Conservation (phyloP, 2,329 filamentous ascomycete species). For the Sporothrix pallida region DNA sequence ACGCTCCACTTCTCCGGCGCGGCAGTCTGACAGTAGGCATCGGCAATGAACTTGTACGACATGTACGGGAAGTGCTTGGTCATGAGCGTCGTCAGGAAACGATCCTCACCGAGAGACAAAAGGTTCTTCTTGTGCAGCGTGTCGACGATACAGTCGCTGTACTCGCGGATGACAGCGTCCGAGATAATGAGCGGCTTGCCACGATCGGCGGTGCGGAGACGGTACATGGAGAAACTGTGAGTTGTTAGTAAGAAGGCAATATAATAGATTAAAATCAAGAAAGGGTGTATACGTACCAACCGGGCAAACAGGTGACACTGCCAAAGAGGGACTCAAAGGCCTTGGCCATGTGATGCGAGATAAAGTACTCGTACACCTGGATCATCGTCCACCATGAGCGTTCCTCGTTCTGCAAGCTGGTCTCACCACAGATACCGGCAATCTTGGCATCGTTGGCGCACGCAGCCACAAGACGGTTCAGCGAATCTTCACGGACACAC, state of each 20-base stretch:
- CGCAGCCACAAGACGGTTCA: conserved; percentile 89
- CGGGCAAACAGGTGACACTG: conserved; percentile 96
- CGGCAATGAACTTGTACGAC: conserved; percentile 94
- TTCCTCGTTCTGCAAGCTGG: conserved; percentile 93
- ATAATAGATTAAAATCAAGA: too few relatives aligned
- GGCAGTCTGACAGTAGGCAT: conserved; percentile 91
- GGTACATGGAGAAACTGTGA: conserved; percentile 96
- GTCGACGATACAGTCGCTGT: conserved; percentile 86
- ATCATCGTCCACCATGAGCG: conserved; percentile 99
- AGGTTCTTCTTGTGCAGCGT: conserved; percentile 98
- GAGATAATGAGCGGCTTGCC: conserved; percentile 94
- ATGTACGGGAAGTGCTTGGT: conserved; percentile 95
- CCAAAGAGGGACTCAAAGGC: conserved; percentile 98
- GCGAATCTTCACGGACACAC: conserved; percentile 85
- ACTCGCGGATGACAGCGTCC: conserved; percentile 85
- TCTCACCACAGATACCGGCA: conserved; percentile 96
- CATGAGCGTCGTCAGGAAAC: conserved; percentile 96
- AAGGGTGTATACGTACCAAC: conserved; percentile 73
- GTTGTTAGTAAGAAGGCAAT: background rate
- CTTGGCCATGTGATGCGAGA: conserved; percentile 95
- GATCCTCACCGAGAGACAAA: conserved; percentile 92
- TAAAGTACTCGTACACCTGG: conserved; percentile 99
- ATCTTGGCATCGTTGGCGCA: conserved; percentile 96
- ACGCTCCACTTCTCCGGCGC: conserved; percentile 95
- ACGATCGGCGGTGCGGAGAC: conserved; percentile 89